Base-by-base conservation (phyloP, 1,284 basidiomycete genomes). In the Fomes fomentarius region DNA sequence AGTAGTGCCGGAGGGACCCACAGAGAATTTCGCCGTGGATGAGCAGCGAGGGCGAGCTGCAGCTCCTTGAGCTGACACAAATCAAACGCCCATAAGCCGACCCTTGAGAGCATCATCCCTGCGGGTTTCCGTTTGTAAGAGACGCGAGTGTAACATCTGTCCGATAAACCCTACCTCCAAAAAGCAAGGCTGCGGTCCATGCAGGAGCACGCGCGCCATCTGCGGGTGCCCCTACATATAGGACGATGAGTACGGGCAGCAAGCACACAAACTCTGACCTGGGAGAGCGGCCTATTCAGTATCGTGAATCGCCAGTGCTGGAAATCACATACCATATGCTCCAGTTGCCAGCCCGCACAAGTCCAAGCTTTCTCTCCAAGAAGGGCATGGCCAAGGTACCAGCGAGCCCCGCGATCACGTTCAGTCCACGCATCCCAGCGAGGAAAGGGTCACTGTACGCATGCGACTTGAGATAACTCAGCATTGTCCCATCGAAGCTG, bases 71-170 rank as follows among this genome's bases (percentile, higher is more conserved):
- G 68, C 53, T 82, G 80, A 22, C 73, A 72, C 9, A 82, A 70
- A 56, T 81, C 80, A 58, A 82, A 82, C 0, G 74, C 71, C 79
- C 80, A 82, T 0, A 82, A 67, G 0, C 80, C 79, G 26, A 81
- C 74, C 7, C 80, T 68, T 0, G 76, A 78, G 1, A 78, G 59
- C 12, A 79, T 78, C 70, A 83, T 75, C 3, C 79, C 78, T 69
- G 57, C 1, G 17, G 17, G 14, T 6, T 6, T 22, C 21, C 12
- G 28, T 30, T 12, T 7, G 28, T 30, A n/a, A n/a, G 28, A 12
- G 7, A 28, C 4, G 19, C 6, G n/a, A n/a, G n/a, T n/a, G n/a
- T 24, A 45, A 46, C 60, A 60, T 14, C 61, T 17, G 56, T 11
- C 47, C 10, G 7, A 61, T 24, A n/a, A 4, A 10, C 21, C 55